Conservation (phyloP, 2,329 filamentous ascomycete species). For the Fusarium palustre region DNA sequence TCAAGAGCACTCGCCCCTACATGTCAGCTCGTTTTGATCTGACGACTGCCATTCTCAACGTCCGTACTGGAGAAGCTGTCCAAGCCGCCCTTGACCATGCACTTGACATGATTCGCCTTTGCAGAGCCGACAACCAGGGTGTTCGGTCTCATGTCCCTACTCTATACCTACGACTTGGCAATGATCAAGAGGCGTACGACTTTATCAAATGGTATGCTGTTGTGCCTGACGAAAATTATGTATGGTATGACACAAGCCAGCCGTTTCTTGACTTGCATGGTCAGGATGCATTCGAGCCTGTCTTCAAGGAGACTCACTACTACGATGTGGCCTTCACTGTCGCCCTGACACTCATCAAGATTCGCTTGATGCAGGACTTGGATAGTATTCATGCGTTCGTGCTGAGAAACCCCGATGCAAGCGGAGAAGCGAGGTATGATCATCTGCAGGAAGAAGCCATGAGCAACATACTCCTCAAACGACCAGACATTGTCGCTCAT, state of each 20-base stretch:
- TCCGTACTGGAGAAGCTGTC: conserved; percentile 12
- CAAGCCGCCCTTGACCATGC: background rate
- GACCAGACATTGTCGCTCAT: background rate
- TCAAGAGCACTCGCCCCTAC: conserved; percentile 16
- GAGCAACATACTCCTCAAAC: conserved; percentile 13
- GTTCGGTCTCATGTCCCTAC: conserved; percentile 5
- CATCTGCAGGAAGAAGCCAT: conserved; percentile 16
- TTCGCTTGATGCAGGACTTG: conserved; percentile 21
- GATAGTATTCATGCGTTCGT: background rate
- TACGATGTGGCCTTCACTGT: background rate
- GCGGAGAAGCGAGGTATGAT: background rate
- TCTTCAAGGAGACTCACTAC: background rate
- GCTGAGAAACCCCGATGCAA: background rate
- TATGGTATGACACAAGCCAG: conserved; percentile 4
- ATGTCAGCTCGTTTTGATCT: conserved; percentile 7
- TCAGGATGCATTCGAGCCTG: conserved; percentile 11
- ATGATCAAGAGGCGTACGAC: conserved; percentile 15
- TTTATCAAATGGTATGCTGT: conserved; percentile 28
- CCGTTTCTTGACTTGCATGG: conserved; percentile 11
- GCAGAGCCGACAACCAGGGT: conserved; percentile 7
- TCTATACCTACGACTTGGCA: conserved; percentile 15
- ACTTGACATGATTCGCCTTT: conserved; percentile 4
- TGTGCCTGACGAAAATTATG: background rate
- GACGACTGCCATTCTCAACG: conserved; percentile 4
- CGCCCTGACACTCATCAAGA: conserved; percentile 22